Conservation (phyloP, 2,329 filamentous ascomycete genomes). For the Colletotrichum lupini region DNA sequence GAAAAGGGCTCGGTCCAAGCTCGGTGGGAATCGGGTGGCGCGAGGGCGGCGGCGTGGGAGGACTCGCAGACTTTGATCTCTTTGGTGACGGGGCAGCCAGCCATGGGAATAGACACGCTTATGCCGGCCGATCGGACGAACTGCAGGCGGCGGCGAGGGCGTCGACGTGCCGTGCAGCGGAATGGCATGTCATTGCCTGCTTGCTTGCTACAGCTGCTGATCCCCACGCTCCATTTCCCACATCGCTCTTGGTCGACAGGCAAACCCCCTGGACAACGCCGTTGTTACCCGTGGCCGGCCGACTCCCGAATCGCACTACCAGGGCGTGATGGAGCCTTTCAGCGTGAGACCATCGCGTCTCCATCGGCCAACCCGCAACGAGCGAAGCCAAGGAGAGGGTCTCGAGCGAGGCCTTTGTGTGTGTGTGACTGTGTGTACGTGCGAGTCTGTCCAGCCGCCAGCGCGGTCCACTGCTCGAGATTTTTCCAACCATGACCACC, state of each 20-base stretch:
- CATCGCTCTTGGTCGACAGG: not conserved
- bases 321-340: not conserved
- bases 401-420: constrained; percentile 21
- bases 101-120: not conserved
- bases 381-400: constrained; percentile 19
- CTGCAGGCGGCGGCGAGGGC: not conserved
- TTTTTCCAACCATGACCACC: constrained; percentile 25
- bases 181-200: constrained; percentile 26
- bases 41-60: not conserved
- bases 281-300: constrained; percentile 28
- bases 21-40: constrained; percentile 26
- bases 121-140: constrained; percentile 20
- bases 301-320: constrained; percentile 26
- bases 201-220: not conserved
- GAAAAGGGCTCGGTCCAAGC: constrained; percentile 23
- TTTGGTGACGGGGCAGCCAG: not conserved
- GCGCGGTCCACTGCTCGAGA: constrained; percentile 20
- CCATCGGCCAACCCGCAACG: constrained; percentile 29
- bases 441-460: not conserved
- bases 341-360: constrained; percentile 12
- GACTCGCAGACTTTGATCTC: not conserved
- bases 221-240: constrained; percentile 13
- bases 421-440: not conserved
- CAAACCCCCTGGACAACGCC: constrained; percentile 18
- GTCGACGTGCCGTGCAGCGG: constrained; percentile 7